A percentile compares a stretch with the other conserved stretches of the same genome.
Conservation (phyloP, 2,329 filamentous ascomycete genomes). For the Periconia sp. region DNA sequence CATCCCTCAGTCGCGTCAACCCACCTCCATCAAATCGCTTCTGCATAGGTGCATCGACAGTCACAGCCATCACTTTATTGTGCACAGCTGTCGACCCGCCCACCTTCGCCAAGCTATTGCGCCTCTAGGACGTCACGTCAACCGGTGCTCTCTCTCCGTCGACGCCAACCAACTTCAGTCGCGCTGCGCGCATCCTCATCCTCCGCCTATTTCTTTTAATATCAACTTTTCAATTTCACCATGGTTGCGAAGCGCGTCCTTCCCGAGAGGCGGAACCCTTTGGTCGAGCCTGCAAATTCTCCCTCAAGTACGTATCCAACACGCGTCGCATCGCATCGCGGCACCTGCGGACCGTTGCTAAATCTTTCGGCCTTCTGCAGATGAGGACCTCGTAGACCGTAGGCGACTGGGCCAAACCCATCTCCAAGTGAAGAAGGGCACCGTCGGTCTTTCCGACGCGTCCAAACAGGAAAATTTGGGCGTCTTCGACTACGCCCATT, state of each 20-base stretch:
- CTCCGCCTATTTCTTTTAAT: slow-evolving; percentile 11
- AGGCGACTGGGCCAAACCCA: slow-evolving; percentile 92
- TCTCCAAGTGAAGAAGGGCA: slow-evolving; percentile 77
- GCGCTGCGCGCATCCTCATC: slow-evolving; percentile 30
- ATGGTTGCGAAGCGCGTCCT: slow-evolving; percentile 51
- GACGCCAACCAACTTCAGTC: slow-evolving; percentile 13
- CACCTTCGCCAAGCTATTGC: slow-evolving; percentile 8
- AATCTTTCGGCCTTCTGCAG: slow-evolving; percentile 32
- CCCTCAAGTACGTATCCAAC: slow-evolving; percentile 60
- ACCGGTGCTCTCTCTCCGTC: slow-evolving; percentile 5
- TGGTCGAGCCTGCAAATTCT: slow-evolving; percentile 63
- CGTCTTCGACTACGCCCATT: slow-evolving; percentile 92
- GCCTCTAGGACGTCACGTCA: slow-evolving; percentile 17
- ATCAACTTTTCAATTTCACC: slow-evolving; percentile 14
- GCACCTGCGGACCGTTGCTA: slow-evolving; percentile 24
- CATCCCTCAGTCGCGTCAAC: slow-evolving; percentile 5
- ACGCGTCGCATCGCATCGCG: slow-evolving; percentile 28
- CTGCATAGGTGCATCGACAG: neutral
- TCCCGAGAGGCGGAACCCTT: slow-evolving; percentile 65
- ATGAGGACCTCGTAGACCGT: slow-evolving; percentile 68
- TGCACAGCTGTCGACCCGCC: slow-evolving; percentile 9
- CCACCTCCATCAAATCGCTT: neutral
- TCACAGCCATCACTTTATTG: slow-evolving; percentile 15
- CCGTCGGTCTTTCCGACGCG: slow-evolving; percentile 69
- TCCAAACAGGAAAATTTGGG: slow-evolving; percentile 74